Evolutionary conservation across 2,329 filamentous ascomycete genomes (phyloP), one percentile per base, ranked within the genome.

Genomic region (Graphiopsis chlorocephala): DNA sequence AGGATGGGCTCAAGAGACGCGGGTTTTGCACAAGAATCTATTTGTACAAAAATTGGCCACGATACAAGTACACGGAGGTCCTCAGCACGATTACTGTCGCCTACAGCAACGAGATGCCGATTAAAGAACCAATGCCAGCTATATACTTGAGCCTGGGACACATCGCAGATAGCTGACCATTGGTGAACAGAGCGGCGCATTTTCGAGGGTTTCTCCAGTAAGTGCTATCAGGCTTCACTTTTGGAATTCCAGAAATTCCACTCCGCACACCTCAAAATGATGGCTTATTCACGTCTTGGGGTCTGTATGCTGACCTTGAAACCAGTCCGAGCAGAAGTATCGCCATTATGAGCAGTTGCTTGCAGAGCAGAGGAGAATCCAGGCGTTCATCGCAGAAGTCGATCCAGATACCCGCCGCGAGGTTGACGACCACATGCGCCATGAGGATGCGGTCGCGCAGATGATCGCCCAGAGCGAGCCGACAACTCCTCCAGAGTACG

Each of bases 401-500:
- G 93, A 97, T 73, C 85, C 93, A 71, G 90, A 95, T 76, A 91
- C 94, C 77, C 88, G 90, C 68, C 88, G 86, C 67, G 91, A 95
- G 74, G 92, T 93, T 75, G 86, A 90, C 71, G 93, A 97, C 75
- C 88, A 96, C 72, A 88, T 90, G 65, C 88, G 91, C 76, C 90
- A 98, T 81, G 90, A 93, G 73, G 89, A 92, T 71, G 91, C 95
- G 71, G 84, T 96, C 64, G 72, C 80, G 79, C 73, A 79, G 80
- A 81, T 83, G 72, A 79, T 83, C 67, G 83, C 87, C 66, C 91
- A 96, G 75, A 97, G 92, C 71, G 94, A 98, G 79, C 95, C 95
- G 17, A 97, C 95, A 1, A 99, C 95, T 25, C 95, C 95, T 25
- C 95, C 95, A 33, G 95, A 98, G 77, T 94, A 95, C 77, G 89